Evolutionary conservation across 208 protist species (phyloP), one percentile per base, ranked within the genome.

Genomic region (Trypanosoma scelopori): DNA sequence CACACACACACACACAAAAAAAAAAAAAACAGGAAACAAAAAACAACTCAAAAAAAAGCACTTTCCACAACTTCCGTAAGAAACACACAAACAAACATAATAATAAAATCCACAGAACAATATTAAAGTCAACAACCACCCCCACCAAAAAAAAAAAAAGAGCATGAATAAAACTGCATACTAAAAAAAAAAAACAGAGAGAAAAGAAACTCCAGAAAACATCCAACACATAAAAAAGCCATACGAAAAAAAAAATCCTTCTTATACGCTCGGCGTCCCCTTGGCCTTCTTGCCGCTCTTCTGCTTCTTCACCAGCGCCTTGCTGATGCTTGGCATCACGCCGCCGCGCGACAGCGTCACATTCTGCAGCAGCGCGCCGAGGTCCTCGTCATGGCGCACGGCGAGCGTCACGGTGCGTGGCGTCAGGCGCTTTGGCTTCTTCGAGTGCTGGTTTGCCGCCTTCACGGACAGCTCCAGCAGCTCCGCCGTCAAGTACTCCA

Each of bases 401-500:
- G 85, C 85, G 61, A 88, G 69, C 41, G 82, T 91, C 62, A 91
- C 69, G 16, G 77, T 87, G 82, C 82, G 85, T 46, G 82, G 85
- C 60, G 66, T 86, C 72, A 88, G 77, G 69, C 82, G 85, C 75
- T 71, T 74, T 49, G 76, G 69, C 82, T 86, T 86, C 79, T 87
- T 88, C 47, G 64, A 43, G 71, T 71, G 74, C 80, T 88, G 79
- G 65, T 65, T 71, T 35, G 85, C 81, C n/a, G 79, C 79, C 82
- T 91, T 91, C 75, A 87, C 79, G 49, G 85, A 88, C 32, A 91
- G 83, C 79, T 92, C 86, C 64, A 92, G 83, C 53, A 92, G 76
- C 76, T 93, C 87, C 35, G 87, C 83, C 18, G 83, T 90, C 81
- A 93, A 71, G 87, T 99, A 99, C 89, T 99, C 99, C 30, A 99